Evolutionary conservation across 345 rosid species (phyloP).

Genomic region (Atalantia buxifolia): DNA sequence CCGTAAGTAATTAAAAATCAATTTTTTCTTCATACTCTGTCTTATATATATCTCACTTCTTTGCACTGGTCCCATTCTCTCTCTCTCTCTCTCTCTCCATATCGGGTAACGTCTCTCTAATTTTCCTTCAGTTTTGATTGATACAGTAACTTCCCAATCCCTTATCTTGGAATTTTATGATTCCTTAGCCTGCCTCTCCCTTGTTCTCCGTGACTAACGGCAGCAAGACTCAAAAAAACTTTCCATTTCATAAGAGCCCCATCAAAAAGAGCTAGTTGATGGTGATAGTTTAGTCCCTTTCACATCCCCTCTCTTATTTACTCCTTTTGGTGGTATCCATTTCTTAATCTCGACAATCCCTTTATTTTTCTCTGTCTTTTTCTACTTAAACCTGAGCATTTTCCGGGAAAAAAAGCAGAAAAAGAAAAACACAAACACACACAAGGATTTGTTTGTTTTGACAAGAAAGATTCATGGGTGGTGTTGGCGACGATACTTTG

Average conservation of each 20-base stretch:
- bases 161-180: slow-evolving; percentile 16
- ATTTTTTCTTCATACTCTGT: not conserved
- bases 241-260: not conserved
- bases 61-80: not conserved
- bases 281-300: slow-evolving; percentile 68
- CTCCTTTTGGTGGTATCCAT: slow-evolving; percentile 28
- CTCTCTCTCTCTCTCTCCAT: not conserved
- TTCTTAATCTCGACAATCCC: slow-evolving; percentile 26
- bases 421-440: not conserved
- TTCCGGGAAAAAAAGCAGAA: not conserved
- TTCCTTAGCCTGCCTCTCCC: not conserved
- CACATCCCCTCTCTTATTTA: slow-evolving; percentile 35
- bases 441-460: slow-evolving; percentile 1
- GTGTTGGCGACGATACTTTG: slow-evolving; percentile 20
- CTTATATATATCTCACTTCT: slow-evolving; percentile 1
- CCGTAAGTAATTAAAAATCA: not conserved
- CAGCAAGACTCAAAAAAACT: not conserved
- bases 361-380: not conserved
- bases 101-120: not conserved
- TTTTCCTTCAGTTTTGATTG: slow-evolving; percentile 8
- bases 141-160: not conserved
- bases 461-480: not conserved
- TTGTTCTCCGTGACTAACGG: slow-evolving; percentile 3
- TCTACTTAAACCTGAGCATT: slow-evolving; percentile 9
- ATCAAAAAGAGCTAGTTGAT: slow-evolving; percentile 30